Conservation (phyloP, 2,329 filamentous ascomycete species). For the Aspergillus ustus region DNA sequence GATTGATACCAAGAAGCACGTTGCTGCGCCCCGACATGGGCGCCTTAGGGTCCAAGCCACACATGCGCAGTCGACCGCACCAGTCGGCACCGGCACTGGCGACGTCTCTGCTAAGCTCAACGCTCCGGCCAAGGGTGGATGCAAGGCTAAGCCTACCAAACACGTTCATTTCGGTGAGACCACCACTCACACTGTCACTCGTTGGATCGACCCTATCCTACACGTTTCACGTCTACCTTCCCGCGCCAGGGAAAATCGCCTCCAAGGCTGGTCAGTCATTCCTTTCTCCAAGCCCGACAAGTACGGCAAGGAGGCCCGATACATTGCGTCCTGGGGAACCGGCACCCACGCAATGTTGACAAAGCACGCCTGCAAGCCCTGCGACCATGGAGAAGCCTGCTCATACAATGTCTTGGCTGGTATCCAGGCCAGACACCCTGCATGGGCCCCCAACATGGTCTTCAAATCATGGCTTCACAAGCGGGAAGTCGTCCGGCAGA, state of each 20-base stretch:
- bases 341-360: background rate
- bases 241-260: conserved; percentile 12
- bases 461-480: conserved; percentile 9
- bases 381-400: conserved; percentile 8
- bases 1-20: conserved; percentile 2
- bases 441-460: conserved; percentile 6
- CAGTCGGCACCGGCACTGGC: conserved; percentile 18
- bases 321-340: conserved; percentile 20
- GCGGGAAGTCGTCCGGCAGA: conserved; percentile 5
- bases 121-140: conserved; percentile 14
- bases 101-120: conserved; percentile 17
- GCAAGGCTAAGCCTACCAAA: conserved; percentile 24
- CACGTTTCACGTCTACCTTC: conserved; percentile 17
- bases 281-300: conserved; percentile 19
- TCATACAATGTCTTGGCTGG: conserved; percentile 7
- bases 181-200: conserved; percentile 28
- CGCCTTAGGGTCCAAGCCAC: conserved; percentile 1
- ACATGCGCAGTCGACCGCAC: conserved; percentile 11
- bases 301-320: conserved; percentile 19
- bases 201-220: conserved; percentile 34
- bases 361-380: background rate
- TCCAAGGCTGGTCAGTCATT: conserved; percentile 23
- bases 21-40: too few species aligned
- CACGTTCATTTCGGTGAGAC: conserved; percentile 32
- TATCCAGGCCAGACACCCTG: background rate